A percentile compares a stretch with the other conserved stretches of the same genome.
Conservation (phyloP, 192 early-diverging fungal species). For the Thamnidium elegans region DNA sequence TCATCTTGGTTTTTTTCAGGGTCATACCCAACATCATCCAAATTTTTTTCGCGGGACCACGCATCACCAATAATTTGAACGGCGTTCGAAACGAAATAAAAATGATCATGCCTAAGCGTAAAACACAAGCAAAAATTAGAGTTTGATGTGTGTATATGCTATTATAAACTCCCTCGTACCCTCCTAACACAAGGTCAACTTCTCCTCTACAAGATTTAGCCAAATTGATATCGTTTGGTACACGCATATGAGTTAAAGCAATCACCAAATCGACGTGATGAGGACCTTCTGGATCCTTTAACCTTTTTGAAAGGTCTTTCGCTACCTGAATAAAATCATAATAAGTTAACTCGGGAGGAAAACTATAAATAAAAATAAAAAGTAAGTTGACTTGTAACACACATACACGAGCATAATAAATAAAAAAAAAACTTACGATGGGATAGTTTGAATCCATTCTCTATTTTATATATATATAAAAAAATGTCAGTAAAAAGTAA, state of each 20-base stretch:
- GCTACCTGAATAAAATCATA: constrained; percentile 54
- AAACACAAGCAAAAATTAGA: neutral
- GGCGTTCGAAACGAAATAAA: constrained; percentile 59
- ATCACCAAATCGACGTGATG: constrained; percentile 60
- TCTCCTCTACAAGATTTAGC: constrained; percentile 46
- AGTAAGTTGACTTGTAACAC: neutral
- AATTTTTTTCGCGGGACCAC: constrained; percentile 38
- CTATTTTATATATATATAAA: constrained; percentile 11
- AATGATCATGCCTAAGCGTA: constrained; percentile 58
- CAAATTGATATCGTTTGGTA: constrained; percentile 64
- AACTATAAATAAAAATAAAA: constrained; percentile 26
- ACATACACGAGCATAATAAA: neutral
- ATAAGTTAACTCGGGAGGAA: constrained; percentile 57
- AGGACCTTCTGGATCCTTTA: constrained; percentile 40
- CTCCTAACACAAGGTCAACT: constrained; percentile 68
- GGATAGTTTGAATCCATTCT: constrained; percentile 69
- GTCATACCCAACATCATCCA: constrained; percentile 37
- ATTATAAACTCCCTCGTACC: constrained; percentile 31
- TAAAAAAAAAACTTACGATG: constrained; percentile 33
- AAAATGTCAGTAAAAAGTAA: neutral
- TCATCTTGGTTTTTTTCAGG: constrained; percentile 33
- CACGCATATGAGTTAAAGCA: constrained; percentile 70
- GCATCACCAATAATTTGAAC: constrained; percentile 38
- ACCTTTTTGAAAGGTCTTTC: constrained; percentile 32
- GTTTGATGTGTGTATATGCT: neutral